Evolutionary conservation across 768 basidiomycete species (phyloP).

Genomic region (Russula virescens): DNA sequence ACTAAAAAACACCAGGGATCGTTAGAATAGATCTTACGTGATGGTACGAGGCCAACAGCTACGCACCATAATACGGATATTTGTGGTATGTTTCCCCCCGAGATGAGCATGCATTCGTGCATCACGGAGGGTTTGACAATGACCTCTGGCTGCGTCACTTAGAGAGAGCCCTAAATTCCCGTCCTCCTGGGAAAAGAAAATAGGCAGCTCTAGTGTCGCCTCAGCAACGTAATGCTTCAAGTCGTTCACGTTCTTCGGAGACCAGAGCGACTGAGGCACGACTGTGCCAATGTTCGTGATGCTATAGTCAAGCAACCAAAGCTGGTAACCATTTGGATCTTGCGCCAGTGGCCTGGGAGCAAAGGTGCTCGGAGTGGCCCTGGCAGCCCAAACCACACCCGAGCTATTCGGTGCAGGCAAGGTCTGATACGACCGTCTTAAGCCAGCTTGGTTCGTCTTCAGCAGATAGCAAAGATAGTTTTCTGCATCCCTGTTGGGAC

Average conservation of each 20-base stretch:
- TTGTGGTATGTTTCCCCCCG: too few species aligned
- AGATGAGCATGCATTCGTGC: too few species aligned
- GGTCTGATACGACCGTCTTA: too few species aligned
- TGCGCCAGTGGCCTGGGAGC: background rate
- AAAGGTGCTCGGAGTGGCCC: background rate
- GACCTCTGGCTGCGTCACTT: too few species aligned
- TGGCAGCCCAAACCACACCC: too few species aligned
- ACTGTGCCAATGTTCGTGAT: slow-evolving; percentile 7
- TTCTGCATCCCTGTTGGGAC: background rate
- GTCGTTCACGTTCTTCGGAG: slow-evolving; percentile 4
- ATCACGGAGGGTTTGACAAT: too few species aligned
- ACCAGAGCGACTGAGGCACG: slow-evolving; percentile 13
- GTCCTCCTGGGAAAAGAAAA: slow-evolving; percentile 19
- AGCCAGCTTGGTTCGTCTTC: too few species aligned
- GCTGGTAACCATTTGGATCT: background rate
- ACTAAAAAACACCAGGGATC: too few species aligned
- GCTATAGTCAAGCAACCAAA: slow-evolving; percentile 9
- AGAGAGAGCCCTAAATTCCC: too few species aligned
- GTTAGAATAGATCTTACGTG: background rate
- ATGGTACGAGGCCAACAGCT: background rate
- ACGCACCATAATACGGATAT: too few species aligned
- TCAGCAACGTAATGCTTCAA: slow-evolving; percentile 1
- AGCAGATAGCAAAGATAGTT: slow-evolving; percentile 5
- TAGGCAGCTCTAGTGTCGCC: slow-evolving; percentile 11
- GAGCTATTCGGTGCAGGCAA: too few species aligned